These are phyloP conservation scores for Laburnicola sp. DNA, from an alignment of 2,329 filamentous ascomycete genomes.

Conservation along the genomic window DNA sequence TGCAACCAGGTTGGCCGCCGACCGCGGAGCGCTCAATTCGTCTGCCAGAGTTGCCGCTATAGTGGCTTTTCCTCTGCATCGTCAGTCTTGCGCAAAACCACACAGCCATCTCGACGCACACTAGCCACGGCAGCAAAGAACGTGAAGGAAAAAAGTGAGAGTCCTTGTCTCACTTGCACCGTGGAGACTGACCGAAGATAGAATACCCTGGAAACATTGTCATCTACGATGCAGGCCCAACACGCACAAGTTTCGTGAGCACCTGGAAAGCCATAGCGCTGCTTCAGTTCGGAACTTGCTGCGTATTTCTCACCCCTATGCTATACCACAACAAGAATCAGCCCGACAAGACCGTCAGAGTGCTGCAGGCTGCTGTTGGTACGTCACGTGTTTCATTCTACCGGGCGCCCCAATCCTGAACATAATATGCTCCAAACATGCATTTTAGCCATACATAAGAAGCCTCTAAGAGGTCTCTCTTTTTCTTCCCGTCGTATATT, in stretches of 20 bases:
- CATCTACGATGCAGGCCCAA: conserved; percentile 45
- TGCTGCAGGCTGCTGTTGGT: conserved; percentile 36
- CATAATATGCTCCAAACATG: background rate
- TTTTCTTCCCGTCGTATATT: background rate
- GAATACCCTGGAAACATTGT: conserved; percentile 35
- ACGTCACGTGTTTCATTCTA: conserved; percentile 15
- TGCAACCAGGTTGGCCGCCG: background rate
- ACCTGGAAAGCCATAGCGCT: conserved; percentile 44
- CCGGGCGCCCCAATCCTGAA: background rate
- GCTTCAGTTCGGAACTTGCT: conserved; percentile 39
- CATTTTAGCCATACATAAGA: background rate
- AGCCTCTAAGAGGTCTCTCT: background rate
- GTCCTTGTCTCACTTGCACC: background rate
- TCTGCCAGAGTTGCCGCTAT: conserved; percentile 34
- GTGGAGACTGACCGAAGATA: conserved; percentile 1
- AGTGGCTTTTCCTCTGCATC: conserved; percentile 38
- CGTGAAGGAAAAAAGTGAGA: conserved; percentile 28
- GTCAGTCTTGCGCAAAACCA: conserved; percentile 23
- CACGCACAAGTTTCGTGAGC: conserved; percentile 40
- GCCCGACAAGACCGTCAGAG: conserved; percentile 31
- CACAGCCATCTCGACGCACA: conserved; percentile 15
- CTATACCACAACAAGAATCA: conserved; percentile 41
- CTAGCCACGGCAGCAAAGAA: conserved; percentile 21
- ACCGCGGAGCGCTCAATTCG: conserved; percentile 20
- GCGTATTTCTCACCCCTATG: conserved; percentile 37